Evolutionary conservation across 2,329 filamentous ascomycete species (phyloP), one percentile per base, ranked within the genome.

Genomic region (Fusarium succisae): DNA sequence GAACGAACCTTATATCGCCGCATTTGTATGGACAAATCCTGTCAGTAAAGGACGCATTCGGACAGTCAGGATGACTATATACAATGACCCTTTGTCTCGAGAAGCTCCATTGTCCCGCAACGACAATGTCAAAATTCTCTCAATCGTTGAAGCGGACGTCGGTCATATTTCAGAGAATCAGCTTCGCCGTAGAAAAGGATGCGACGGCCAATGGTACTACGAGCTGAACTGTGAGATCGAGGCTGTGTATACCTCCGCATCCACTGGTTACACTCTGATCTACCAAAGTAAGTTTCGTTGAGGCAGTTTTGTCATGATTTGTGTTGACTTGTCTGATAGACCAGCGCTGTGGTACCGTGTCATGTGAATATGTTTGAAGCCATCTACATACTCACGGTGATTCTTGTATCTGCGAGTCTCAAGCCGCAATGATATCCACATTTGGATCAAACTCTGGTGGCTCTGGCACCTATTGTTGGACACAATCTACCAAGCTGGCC

Each of bases 261-360:
- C 81, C 9, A 85, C 84, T 1, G 79, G 81, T 32, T 86, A 86
- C 70, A 85, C 84, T 9, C 76, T 86, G 38, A 76, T 86, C 13
- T 82, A 84, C 65, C 82, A 85, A 57, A 80, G 84, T 84, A 74
- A 73, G 83, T 70, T 24, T 22, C 22, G 12, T 11, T 4, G 8
- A 11, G 7, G 10, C 9, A 22, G 30, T 24, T 28, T 43, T 47
- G 5, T 26, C 14, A 28, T 41, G 26, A 3, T 17, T 15, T 17
- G 20, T 57, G 35, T 76, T 81, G 66, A 80, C 66, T n/a, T 7
- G 4, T 30, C 15, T 24, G 32, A 50, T 45, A 84, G 82, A 79
- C 58, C 79, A 82, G 59, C 77, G 83, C 63, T 85, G 85, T 69
- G 80, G 82, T 56, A 82, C 83, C 2, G 83, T 86, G 32, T 83